These are phyloP conservation scores for Arctostaphylos glauca DNA, from an alignment of 148 eudicot species.

Conservation along the genomic window DNA sequence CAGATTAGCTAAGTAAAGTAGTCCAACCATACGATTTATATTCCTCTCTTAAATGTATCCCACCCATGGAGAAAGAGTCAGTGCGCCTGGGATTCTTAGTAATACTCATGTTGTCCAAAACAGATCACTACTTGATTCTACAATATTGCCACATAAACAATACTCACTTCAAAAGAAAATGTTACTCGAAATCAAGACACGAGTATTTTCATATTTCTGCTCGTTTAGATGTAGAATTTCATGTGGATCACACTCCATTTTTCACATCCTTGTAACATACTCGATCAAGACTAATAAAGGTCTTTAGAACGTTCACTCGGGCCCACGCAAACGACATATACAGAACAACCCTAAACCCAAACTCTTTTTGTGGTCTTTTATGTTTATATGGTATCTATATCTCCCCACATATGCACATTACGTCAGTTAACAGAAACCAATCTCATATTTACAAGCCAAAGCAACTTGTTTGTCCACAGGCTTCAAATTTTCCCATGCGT, in stretches of 20 bases:
- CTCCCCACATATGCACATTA: too few species aligned
- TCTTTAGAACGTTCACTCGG: too few species aligned
- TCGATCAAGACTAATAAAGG: neutral
- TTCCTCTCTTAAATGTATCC: neutral
- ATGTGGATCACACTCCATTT: neutral
- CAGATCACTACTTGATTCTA: neutral
- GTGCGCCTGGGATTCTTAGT: neutral
- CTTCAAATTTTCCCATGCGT: neutral
- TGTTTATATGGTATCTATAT: too few species aligned
- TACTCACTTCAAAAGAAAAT: neutral
- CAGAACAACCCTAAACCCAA: too few species aligned
- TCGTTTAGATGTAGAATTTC: neutral
- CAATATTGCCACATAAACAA: neutral
- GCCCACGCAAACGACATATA: too few species aligned
- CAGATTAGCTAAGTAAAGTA: neutral
- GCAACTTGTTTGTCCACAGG: neutral
- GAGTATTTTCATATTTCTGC: neutral
- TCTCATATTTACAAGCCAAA: neutral
- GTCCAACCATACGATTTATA: neutral
- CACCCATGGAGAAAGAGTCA: neutral
- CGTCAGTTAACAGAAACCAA: neutral
- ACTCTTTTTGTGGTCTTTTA: too few species aligned
- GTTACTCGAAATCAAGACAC: neutral
- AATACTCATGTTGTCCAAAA: neutral
- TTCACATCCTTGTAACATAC: constrained; percentile 11